phyloP scores from a whole-genome alignment of 495 filamentous ascomycete species.

The Neurospora sp. region DNA sequence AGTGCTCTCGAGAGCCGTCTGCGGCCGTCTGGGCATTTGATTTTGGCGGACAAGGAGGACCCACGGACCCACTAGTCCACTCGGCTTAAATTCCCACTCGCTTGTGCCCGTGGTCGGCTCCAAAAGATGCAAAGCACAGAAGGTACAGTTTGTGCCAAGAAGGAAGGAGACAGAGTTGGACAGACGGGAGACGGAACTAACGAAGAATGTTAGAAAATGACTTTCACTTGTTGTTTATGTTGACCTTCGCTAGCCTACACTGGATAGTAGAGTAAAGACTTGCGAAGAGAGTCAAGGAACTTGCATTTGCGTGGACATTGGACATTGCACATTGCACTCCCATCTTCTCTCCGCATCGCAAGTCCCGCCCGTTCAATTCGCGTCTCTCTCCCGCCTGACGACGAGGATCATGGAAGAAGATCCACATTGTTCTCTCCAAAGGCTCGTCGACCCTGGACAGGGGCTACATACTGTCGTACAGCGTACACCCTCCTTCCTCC shows the following conservation, averaged over 20 bases:
- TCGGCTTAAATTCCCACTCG: slow-evolving; percentile 17
- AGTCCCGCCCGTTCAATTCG: slow-evolving; percentile 13
- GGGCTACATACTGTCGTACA: not conserved
- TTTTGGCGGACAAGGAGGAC: not conserved
- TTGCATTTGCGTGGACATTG: too few relatives aligned
- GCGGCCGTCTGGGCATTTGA: not conserved
- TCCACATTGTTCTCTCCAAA: slow-evolving; percentile 16
- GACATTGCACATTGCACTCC: not conserved
- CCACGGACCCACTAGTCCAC: slow-evolving; percentile 5
- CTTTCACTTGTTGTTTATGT: not conserved
- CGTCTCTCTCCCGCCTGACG: slow-evolving; percentile 16
- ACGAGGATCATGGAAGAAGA: slow-evolving; percentile 12
- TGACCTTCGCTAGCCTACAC: not conserved
- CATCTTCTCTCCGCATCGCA: slow-evolving; percentile 5
- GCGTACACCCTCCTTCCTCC: not conserved
- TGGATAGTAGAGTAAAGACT: not conserved
- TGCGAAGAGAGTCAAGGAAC: not conserved
- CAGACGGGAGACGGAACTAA: not conserved
- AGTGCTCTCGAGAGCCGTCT: not conserved
- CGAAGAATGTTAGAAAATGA: not conserved
- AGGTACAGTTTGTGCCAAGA: not conserved
- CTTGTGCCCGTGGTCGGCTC: slow-evolving; percentile 22
- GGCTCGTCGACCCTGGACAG: slow-evolving; percentile 11
- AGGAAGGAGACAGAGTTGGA: too few relatives aligned
- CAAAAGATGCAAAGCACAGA: slow-evolving; percentile 2